Percentiles rank a stretch among this genome's conserved stretches.
Conservation (phyloP, 805 yeast genomes). For the Ascoidea asiatica region DNA sequence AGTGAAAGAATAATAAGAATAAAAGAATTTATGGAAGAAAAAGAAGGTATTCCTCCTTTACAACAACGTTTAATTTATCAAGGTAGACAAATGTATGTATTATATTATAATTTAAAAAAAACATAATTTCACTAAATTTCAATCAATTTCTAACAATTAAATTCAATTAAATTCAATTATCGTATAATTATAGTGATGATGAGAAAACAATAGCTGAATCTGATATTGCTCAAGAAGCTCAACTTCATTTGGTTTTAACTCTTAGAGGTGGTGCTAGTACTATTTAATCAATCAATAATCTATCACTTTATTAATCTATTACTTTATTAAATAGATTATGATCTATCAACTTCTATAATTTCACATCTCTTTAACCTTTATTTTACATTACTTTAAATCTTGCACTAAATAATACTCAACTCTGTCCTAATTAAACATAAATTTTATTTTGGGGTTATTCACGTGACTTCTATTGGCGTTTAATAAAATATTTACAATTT, state of each 20-base stretch:
- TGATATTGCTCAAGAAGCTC: neutral
- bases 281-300: no score
- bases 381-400: no score
- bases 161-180: neutral
- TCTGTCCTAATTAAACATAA: no score
- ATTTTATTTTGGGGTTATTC: no score
- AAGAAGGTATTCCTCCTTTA: constrained; percentile 93
- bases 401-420: no score
- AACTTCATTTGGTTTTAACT: neutral
- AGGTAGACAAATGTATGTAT: constrained; percentile 83
- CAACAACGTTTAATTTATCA: constrained; percentile 86
- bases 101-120: no score
- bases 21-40: constrained; percentile 88
- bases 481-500: no score
- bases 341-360: no score
- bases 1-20: constrained; percentile 42
- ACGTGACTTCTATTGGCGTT: no score
- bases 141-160: neutral
- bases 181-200: neutral
- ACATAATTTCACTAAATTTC: neutral
- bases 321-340: no score
- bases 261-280: neutral
- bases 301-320: no score
- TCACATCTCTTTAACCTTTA: no score
- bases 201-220: neutral